Evolutionary conservation across 1,284 basidiomycete genomes (phyloP).

Genomic region (Fomitiporia mediterranea): DNA sequence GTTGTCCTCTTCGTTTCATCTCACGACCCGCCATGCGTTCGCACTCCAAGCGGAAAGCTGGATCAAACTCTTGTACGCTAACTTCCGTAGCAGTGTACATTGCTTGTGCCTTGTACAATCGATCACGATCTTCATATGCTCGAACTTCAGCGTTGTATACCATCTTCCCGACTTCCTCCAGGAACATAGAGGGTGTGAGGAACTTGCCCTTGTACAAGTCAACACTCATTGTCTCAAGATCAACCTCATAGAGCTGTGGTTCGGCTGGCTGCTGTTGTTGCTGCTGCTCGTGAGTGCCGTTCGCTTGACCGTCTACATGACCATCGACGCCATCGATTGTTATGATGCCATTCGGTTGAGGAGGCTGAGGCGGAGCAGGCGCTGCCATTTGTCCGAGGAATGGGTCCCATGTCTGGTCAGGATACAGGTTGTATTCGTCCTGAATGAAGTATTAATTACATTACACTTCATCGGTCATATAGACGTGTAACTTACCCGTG

Average conservation of each 20-base stretch:
- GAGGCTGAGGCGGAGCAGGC: slow-evolving; percentile 22
- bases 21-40: slow-evolving; percentile 84
- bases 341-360: slow-evolving; percentile 40
- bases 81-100: slow-evolving; percentile 88
- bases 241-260: slow-evolving; percentile 65
- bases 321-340: slow-evolving; percentile 40
- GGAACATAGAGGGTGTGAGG: slow-evolving; percentile 82
- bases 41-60: slow-evolving; percentile 78
- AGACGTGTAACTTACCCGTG: slow-evolving; percentile 52
- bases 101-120: slow-evolving; percentile 78
- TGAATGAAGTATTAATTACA: slow-evolving; percentile 27
- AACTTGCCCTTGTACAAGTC: slow-evolving; percentile 87
- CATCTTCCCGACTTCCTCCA: slow-evolving; percentile 86
- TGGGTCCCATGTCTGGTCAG: slow-evolving; percentile 27
- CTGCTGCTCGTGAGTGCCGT: slow-evolving; percentile 28
- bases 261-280: slow-evolving; percentile 18
- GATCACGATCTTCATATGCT: slow-evolving; percentile 66
- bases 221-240: slow-evolving; percentile 87
- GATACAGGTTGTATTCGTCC: slow-evolving; percentile 71
- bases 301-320: slow-evolving; percentile 28
- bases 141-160: slow-evolving; percentile 80
- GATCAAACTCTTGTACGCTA: slow-evolving; percentile 87
- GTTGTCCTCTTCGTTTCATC: slow-evolving; percentile 59
- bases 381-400: slow-evolving; percentile 8
- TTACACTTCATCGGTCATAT: slow-evolving; percentile 7